These are phyloP conservation scores for Saccharomycopsis oosterbeekiorum DNA, from an alignment of 805 yeast species.

Conservation along the genomic window DNA sequence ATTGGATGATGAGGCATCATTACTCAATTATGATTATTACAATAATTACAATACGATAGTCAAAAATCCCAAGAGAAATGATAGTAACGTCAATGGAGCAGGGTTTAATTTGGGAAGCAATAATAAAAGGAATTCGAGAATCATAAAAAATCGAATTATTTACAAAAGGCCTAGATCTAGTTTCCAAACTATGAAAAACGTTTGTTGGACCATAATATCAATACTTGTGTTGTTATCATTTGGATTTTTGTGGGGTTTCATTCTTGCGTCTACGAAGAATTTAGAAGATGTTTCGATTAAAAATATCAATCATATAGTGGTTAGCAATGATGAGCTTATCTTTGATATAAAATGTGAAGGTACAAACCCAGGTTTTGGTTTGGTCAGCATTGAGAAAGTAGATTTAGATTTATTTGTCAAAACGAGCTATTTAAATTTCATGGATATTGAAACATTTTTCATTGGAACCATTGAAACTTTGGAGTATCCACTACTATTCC, in stretches of 20 bases:
- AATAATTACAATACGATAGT: neutral
- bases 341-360: slow-evolving; percentile 73
- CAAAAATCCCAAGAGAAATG: slow-evolving; percentile 8
- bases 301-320: slow-evolving; percentile 59
- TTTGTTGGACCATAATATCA: slow-evolving; percentile 27
- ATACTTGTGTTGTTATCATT: slow-evolving; percentile 46
- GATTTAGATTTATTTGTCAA: slow-evolving; percentile 83
- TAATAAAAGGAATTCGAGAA: slow-evolving; percentile 9
- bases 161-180: neutral
- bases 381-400: slow-evolving; percentile 50
- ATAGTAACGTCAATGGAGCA: slow-evolving; percentile 6
- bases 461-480: slow-evolving; percentile 59
- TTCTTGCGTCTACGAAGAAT: slow-evolving; percentile 80
- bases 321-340: slow-evolving; percentile 74
- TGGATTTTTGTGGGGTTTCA: slow-evolving; percentile 76
- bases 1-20: slow-evolving; percentile 16
- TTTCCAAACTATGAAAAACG: slow-evolving; percentile 21
- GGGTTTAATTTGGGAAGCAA: neutral
- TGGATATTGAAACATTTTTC: slow-evolving; percentile 49
- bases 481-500: slow-evolving; percentile 65
- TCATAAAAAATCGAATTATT: neutral
- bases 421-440: slow-evolving; percentile 26
- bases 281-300: slow-evolving; percentile 54
- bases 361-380: slow-evolving; percentile 77
- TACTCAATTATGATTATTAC: slow-evolving; percentile 16